Conservation (phyloP, 805 yeast species). For the Yarrowia deformans region DNA sequence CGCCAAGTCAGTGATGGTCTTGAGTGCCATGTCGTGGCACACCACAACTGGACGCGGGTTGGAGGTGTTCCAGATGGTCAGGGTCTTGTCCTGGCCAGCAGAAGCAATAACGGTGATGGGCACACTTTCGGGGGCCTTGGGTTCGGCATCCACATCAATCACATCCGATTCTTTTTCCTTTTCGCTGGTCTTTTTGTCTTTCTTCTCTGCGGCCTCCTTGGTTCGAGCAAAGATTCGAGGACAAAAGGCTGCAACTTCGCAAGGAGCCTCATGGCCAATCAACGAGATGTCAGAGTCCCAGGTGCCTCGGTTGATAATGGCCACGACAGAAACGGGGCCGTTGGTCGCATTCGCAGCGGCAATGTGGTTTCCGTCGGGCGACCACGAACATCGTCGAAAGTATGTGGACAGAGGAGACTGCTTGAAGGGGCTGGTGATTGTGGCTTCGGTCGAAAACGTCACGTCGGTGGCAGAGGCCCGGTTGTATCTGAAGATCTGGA, state of each 20-base stretch:
- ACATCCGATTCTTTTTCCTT: constrained; percentile 36
- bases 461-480: constrained; percentile 69
- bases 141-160: constrained; percentile 46
- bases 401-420: constrained; percentile 92
- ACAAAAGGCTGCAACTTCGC: constrained; percentile 67
- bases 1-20: constrained; percentile 84
- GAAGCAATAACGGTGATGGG: constrained; percentile 82
- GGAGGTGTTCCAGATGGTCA: constrained; percentile 87
- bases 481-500: constrained; percentile 85
- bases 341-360: constrained; percentile 74
- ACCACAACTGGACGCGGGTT: constrained; percentile 79
- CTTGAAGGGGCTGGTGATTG: constrained; percentile 82
- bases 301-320: constrained; percentile 66
- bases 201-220: constrained; percentile 25
- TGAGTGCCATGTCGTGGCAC: constrained; percentile 74
- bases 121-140: constrained; percentile 47
- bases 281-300: constrained; percentile 71
- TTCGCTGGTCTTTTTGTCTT: constrained; percentile 15
- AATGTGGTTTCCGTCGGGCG: constrained; percentile 74
- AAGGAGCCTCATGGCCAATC: constrained; percentile 74
- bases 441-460: constrained; percentile 85
- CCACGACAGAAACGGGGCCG: constrained; percentile 69
- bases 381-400: constrained; percentile 75
- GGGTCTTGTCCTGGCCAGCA: constrained; percentile 90
- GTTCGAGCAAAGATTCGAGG: constrained; percentile 51